Conservation (phyloP, 257 asterid genomes). For the Solanum dulcamara region DNA sequence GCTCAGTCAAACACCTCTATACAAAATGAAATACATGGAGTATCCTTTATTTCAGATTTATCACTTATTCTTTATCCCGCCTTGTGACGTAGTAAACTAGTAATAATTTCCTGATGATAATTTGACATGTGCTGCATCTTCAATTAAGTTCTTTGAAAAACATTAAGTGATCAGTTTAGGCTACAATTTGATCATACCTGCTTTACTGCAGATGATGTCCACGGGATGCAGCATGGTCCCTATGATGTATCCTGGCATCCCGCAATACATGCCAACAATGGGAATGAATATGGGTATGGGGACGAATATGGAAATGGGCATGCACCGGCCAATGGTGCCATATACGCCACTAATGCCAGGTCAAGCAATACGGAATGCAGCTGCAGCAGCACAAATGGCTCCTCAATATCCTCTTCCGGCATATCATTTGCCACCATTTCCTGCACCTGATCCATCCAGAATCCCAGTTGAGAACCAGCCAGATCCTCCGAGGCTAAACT, state of each 20-base stretch:
- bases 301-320: constrained; percentile 39
- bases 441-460: constrained; percentile 32
- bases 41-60: background rate
- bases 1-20: background rate
- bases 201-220: constrained; percentile 32
- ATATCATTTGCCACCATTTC: constrained; percentile 39
- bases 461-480: constrained; percentile 15
- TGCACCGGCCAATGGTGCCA: constrained; percentile 49
- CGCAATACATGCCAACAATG: constrained; percentile 17
- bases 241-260: constrained; percentile 32
- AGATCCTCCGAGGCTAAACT: constrained; percentile 9
- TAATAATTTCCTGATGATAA: background rate
- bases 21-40: background rate
- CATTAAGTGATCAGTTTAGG: background rate
- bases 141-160: background rate
- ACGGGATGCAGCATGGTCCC: constrained; percentile 33
- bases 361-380: constrained; percentile 33
- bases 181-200: background rate
- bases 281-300: constrained; percentile 26
- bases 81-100: background rate
- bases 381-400: constrained; percentile 33
- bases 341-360: constrained; percentile 39
- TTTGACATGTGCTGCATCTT: background rate
- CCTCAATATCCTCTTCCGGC: constrained; percentile 44
- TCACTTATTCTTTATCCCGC: background rate